Percentiles rank a stretch among this genome's conserved stretches.
Evolutionary conservation across 2,329 filamentous ascomycete genomes (phyloP).

Genomic region (Aureobasidium sp.): DNA sequence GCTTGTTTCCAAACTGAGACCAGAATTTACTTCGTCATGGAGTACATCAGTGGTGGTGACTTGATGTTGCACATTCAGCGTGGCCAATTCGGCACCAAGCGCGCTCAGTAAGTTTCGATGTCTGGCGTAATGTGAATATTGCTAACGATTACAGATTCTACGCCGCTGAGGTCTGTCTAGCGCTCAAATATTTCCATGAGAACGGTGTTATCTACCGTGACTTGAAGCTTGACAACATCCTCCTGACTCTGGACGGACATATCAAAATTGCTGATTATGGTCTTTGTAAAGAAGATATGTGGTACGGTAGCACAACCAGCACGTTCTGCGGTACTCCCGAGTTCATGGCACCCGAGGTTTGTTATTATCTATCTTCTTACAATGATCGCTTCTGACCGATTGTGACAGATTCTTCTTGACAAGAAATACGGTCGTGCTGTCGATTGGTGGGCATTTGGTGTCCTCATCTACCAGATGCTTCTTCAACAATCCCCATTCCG

Average conservation of each 20-base stretch:
- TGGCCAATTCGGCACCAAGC: conserved; percentile 89
- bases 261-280: conserved; percentile 99
- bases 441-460: conserved; percentile 99
- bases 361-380: conserved; percentile 4
- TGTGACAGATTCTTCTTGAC: conserved; percentile 74
- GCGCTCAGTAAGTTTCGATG: conserved; percentile 70
- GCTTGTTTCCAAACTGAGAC: conserved; percentile 99
- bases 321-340: conserved; percentile 99
- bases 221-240: conserved; percentile 78
- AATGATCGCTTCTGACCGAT: conserved; percentile 27
- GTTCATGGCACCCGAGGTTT: conserved; percentile 96
- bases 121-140: conserved; percentile 13
- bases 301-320: conserved; percentile 93
- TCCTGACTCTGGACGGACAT: conserved; percentile 89
- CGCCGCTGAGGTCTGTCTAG: conserved; percentile 92
- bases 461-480: conserved; percentile 99
- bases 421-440: conserved; percentile 98
- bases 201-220: conserved; percentile 96
- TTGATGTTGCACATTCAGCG: conserved; percentile 98
- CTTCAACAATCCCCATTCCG: conserved; percentile 98
- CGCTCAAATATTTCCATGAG: conserved; percentile 98
- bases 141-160: conserved; percentile 62
- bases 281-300: conserved; percentile 99
- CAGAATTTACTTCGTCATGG: conserved; percentile 98
- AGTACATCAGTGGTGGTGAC: conserved; percentile 97